phyloP scores from a whole-genome alignment of 129 eudicot genomes.

The Apium graveolens region DNA sequence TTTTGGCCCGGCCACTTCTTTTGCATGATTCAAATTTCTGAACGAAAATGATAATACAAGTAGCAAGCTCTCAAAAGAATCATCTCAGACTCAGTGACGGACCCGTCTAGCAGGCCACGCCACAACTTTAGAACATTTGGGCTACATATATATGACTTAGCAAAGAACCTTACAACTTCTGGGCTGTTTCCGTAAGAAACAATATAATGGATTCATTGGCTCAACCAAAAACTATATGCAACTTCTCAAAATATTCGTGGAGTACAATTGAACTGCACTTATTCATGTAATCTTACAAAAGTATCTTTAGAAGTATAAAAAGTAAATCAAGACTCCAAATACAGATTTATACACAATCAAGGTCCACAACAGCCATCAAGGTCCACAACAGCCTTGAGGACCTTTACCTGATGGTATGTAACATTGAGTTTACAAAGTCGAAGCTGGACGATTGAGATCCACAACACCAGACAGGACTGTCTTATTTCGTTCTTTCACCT shows the following conservation, averaged over 20 bases:
- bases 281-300: background rate
- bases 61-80: too few species aligned
- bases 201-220: too few species aligned
- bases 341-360: background rate
- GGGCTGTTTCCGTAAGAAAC: too few species aligned
- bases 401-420: background rate
- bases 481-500: conserved; percentile 79
- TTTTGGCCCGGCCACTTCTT: too few species aligned
- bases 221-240: background rate
- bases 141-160: too few species aligned
- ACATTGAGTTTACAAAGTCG: conserved; percentile 39
- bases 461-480: conserved; percentile 79
- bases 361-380: background rate
- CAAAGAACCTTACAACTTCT: too few species aligned
- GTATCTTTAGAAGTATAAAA: background rate
- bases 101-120: too few species aligned
- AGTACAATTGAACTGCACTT: too few species aligned
- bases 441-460: conserved; percentile 40
- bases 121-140: too few species aligned
- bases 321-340: background rate
- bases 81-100: too few species aligned
- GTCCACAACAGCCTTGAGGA: background rate
- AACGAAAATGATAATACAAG: too few species aligned
- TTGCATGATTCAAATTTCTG: too few species aligned
- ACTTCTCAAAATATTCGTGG: background rate